Base-by-base conservation (phyloP, 2,329 filamentous ascomycete species). In the Penicillium hordei region DNA sequence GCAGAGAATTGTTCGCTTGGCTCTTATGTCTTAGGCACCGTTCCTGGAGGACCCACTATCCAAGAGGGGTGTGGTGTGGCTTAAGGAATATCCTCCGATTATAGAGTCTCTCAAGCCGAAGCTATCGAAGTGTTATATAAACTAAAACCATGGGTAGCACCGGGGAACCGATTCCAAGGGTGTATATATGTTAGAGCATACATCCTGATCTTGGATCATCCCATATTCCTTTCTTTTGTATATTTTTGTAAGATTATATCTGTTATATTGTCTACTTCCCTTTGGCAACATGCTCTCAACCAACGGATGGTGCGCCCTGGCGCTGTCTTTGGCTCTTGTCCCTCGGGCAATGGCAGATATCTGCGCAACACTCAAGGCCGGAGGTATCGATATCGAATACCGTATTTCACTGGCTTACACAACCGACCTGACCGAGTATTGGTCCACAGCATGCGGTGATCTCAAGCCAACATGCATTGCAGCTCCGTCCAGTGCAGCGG, bases 381-480 rank as follows among this genome's bases (percentile, higher is more conserved):
- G 70, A 2, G 66, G 67, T 5, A 75, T 78, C 48, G 55, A 70
- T 15, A 61, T 77, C 25, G 67, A 76, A 52, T 65, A 70, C 27
- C 68, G 65, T 8, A 55, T 73, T 0, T 64, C 73, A 6, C 17
- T 72, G 8, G 63, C 65, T 15, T 81, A 80, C 61, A 68, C 62
- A 10, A 50, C 50, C 2, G 77, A 78, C 44, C 68, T 79, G 61
- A 68, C 65, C 8, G 68, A 79, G 23, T 81, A 81, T 67, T 81
- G 79, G 79, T 82, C 80, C 3, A 74, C 74, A 2, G 68, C 71
- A 21, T 78, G 78, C 55, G 69, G 75, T 17, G 73, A 74, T 42
- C 72, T 81, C 27, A 67, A 65, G 42, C 81, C 80, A 6, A 73
- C 72, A 50, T 83, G 81, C 59, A 79, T 81, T 52, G 72, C 82